A percentile compares a stretch with the other conserved stretches of the same genome.
phyloP scores from a whole-genome alignment of 2,329 filamentous ascomycete species.

The Shiraia sp. region DNA sequence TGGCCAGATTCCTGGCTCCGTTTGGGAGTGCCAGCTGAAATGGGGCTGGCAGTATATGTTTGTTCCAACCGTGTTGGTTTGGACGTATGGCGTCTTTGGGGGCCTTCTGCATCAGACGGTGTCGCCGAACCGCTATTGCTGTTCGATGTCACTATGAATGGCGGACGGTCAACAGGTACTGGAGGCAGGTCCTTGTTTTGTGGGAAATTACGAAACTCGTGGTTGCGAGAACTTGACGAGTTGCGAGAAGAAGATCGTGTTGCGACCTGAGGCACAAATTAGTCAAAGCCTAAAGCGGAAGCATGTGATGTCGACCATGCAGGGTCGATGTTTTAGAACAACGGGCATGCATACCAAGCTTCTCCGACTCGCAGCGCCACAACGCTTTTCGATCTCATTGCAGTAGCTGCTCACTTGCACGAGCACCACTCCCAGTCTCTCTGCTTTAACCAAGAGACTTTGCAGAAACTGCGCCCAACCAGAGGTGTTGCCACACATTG shows the following conservation, averaged over 20 bases:
- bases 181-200: slow-evolving; percentile 43
- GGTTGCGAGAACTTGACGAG: slow-evolving; percentile 41
- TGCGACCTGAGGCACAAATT: slow-evolving; percentile 30
- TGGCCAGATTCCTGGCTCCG: slow-evolving; percentile 19
- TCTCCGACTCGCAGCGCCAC: slow-evolving; percentile 79
- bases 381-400: slow-evolving; percentile 82
- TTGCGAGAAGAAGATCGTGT: slow-evolving; percentile 45
- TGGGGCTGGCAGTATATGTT: slow-evolving; percentile 21
- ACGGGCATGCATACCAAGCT: slow-evolving; percentile 63
- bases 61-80: slow-evolving; percentile 19
- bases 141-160: slow-evolving; percentile 25
- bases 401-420: slow-evolving; percentile 76
- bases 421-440: slow-evolving; percentile 70
- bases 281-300: not conserved
- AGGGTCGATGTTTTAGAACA: slow-evolving; percentile 2
- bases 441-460: slow-evolving; percentile 73
- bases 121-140: slow-evolving; percentile 18
- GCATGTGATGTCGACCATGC: slow-evolving; percentile 1
- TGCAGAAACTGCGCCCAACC: slow-evolving; percentile 84
- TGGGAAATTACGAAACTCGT: slow-evolving; percentile 37
- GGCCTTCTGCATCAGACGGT: slow-evolving; percentile 13
- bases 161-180: slow-evolving; percentile 33
- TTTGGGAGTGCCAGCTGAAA: slow-evolving; percentile 23
- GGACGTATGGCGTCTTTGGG: slow-evolving; percentile 16
- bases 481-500: slow-evolving; percentile 91